These are phyloP conservation scores for Primulina huaijiensis DNA, from an alignment of 257 asterid genomes.

Conservation along the genomic window DNA sequence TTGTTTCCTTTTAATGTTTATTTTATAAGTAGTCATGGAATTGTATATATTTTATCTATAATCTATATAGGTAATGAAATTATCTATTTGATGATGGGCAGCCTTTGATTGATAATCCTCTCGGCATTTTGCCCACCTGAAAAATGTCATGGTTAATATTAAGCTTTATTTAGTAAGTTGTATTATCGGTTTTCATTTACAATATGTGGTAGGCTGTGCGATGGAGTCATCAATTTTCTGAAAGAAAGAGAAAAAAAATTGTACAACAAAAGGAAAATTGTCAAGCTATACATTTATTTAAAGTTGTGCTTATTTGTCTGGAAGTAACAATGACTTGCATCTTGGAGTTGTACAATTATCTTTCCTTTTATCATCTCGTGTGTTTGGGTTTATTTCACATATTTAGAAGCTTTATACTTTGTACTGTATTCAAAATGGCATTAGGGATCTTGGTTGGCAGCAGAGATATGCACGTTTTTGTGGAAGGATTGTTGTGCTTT, in stretches of 20 bases:
- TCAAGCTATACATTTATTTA: slow-evolving; percentile 9
- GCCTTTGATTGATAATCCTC: background rate
- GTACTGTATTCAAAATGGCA: slow-evolving; percentile 4
- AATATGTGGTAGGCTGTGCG: too few relatives aligned
- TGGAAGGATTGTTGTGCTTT: slow-evolving; percentile 81
- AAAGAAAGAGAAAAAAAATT: too few relatives aligned
- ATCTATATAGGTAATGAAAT: background rate
- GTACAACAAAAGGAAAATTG: too few relatives aligned
- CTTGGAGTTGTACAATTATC: background rate
- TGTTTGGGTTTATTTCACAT: background rate
- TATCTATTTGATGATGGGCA: slow-evolving; percentile 7
- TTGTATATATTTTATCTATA: too few relatives aligned
- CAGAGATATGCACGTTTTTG: slow-evolving; percentile 79
- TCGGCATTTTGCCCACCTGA: slow-evolving; percentile 8
- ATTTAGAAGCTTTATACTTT: slow-evolving; percentile 2
- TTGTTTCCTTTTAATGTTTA: background rate
- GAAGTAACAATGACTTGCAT: slow-evolving; percentile 4
- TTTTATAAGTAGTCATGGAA: background rate
- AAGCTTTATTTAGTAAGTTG: slow-evolving; percentile 5
- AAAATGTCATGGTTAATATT: background rate
- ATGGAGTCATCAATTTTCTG: too few relatives aligned
- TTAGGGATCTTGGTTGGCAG: slow-evolving; percentile 94
- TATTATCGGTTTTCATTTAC: too few relatives aligned
- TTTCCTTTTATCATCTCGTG: background rate
- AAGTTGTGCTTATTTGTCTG: background rate